Base-by-base conservation (phyloP, 2,329 filamentous ascomycete genomes). In the Ascocoryne sarcoides region DNA sequence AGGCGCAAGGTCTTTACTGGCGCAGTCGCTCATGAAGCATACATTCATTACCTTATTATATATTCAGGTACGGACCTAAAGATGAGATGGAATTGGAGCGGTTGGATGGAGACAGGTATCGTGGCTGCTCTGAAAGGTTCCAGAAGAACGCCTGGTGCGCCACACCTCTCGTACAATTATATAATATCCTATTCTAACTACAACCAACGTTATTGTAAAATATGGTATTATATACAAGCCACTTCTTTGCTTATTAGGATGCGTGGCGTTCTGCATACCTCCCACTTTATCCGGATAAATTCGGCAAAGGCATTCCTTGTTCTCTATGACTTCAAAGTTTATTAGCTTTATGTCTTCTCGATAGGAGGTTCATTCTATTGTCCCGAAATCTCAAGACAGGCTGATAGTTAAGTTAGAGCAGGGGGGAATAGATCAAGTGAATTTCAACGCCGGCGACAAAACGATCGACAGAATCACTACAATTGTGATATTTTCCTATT, bases 1-100 rank as follows among this genome's bases (percentile, higher is more conserved):
- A 40, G 45, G 37, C 49, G 36, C 38, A 38, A 50, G 47, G 36
- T 38, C 45, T 30, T 39, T 45, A 47, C 52, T 45, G 14, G 43
- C 43, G 17, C 39, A 39, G 36, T 39, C 39, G 36, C 21, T 39
- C 39, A 45, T 45, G 33, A 40, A 17, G 32, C 35, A 29, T 32
- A 30, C 19, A 39, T 14, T 29, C 36, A 29, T 38, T 26, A 39
- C 21, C 10, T 30, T n/a, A 17, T 31, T 16, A 10, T 30, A 16
- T 31, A 30, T 18, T 17, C 15, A 35, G 32, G 32, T 19, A 17
- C 15, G 8, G 18, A 35, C 18, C 14, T 18, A n/a, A n/a, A n/a
- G n/a, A n/a, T n/a, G n/a, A n/a, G n/a, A n/a, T n/a, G n/a, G n/a
- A n/a, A n/a, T n/a, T n/a, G n/a, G n/a, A n/a, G n/a, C n/a, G n/a